Percentiles rank a stretch among this genome's conserved stretches.
These are phyloP conservation scores for Phycomyces blakesleeanus DNA, from an alignment of 192 early-diverging fungal species.

Conservation along the genomic window DNA sequence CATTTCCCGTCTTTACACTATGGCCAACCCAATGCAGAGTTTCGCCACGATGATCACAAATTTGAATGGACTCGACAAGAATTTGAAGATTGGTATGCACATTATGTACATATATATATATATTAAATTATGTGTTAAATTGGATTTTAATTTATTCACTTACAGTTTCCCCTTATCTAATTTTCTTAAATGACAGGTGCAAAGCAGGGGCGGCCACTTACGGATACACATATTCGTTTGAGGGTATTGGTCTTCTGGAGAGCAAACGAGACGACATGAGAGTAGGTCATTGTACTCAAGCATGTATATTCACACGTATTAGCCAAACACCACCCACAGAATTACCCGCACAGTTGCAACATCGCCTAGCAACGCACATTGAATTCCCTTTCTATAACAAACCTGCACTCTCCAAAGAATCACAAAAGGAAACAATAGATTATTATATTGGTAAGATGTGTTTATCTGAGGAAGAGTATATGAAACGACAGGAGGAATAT, in stretches of 20 bases:
- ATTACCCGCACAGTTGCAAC: neutral
- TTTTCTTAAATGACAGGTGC: slow-evolving; percentile 42
- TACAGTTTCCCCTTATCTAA: too few species aligned
- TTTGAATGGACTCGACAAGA: slow-evolving; percentile 94
- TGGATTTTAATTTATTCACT: neutral
- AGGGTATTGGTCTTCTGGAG: slow-evolving; percentile 57
- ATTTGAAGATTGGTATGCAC: slow-evolving; percentile 70
- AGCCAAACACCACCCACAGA: neutral
- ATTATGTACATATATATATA: slow-evolving; percentile 34
- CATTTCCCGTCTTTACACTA: slow-evolving; percentile 76
- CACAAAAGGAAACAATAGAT: slow-evolving; percentile 38
- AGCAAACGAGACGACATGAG: slow-evolving; percentile 35
- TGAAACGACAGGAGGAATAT: slow-evolving; percentile 8
- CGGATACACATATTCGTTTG: slow-evolving; percentile 61
- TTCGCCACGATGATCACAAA: slow-evolving; percentile 84
- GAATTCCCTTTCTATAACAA: slow-evolving; percentile 50
- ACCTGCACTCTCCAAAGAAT: slow-evolving; percentile 31
- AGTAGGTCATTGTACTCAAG: slow-evolving; percentile 69
- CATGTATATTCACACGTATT: slow-evolving; percentile 56
- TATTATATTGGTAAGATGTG: slow-evolving; percentile 23
- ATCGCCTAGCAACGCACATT: slow-evolving; percentile 38
- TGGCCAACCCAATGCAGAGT: slow-evolving; percentile 55
- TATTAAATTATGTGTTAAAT: neutral
- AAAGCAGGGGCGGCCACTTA: slow-evolving; percentile 47
- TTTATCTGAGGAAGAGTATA: neutral